These are phyloP conservation scores for Saussurea involucrata DNA, from an alignment of 129 eudicot genomes.

Conservation along the genomic window DNA sequence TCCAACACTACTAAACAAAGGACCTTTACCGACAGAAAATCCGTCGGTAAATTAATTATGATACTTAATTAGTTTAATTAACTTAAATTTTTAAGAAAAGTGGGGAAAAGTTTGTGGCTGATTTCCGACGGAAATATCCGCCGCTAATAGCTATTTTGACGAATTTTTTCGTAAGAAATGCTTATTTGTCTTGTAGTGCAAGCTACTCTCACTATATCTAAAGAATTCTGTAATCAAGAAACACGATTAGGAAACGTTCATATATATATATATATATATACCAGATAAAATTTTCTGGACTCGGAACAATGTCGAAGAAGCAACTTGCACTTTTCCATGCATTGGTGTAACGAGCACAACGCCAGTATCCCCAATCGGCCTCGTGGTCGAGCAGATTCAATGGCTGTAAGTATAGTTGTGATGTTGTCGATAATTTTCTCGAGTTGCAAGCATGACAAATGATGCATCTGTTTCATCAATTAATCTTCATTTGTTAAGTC, in stretches of 20 bases:
- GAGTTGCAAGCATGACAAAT: conserved; percentile 29
- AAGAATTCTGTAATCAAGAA: not conserved
- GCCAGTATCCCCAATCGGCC: conserved; percentile 25
- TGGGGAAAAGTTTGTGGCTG: too few species aligned
- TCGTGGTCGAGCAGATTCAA: conserved; percentile 36
- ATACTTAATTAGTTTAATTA: too few species aligned
- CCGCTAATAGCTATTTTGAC: too few species aligned
- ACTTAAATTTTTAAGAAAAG: too few species aligned
- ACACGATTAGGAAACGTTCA: not conserved
- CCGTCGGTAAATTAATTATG: too few species aligned
- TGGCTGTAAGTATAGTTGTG: conserved; percentile 18
- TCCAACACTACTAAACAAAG: too few species aligned
- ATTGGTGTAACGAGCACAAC: conserved; percentile 19
- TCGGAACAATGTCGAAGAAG: conserved; percentile 35
- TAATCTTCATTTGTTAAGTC: not conserved
- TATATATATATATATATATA: not conserved
- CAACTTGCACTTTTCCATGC: conserved; percentile 21
- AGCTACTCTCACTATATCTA: too few species aligned
- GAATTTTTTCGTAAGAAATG: too few species aligned
- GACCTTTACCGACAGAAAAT: too few species aligned
- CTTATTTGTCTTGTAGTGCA: too few species aligned
- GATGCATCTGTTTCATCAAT: conserved; percentile 23
- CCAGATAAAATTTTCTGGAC: conserved; percentile 42
- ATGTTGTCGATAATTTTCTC: conserved; percentile 13
- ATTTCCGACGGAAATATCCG: too few species aligned